phyloP scores from a whole-genome alignment of 306 rosid species.

The Purshia tridentata region DNA sequence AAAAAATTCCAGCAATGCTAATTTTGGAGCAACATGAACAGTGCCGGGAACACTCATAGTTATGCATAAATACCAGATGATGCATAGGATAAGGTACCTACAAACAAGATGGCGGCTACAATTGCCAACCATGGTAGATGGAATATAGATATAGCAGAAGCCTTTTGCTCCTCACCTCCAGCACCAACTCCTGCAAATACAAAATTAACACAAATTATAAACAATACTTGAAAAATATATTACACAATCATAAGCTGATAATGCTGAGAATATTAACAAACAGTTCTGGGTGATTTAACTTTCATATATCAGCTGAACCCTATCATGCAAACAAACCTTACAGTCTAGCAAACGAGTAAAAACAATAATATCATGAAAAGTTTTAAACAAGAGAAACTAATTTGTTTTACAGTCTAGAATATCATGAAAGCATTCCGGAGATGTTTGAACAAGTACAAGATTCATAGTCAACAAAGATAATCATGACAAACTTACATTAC shows the following conservation, averaged over 20 bases:
- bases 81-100: slow-evolving; percentile 77
- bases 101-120: slow-evolving; percentile 85
- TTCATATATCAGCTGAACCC: not conserved
- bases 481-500: slow-evolving; percentile 63
- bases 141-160: slow-evolving; percentile 67
- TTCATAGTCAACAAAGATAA: slow-evolving; percentile 6
- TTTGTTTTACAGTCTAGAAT: too few relatives aligned
- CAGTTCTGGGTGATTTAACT: slow-evolving; percentile 5
- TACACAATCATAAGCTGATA: not conserved
- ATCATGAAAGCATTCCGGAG: not conserved
- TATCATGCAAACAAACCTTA: not conserved
- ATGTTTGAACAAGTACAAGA: not conserved
- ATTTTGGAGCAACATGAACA: not conserved
- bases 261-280: too few relatives aligned
- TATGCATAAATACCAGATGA: slow-evolving; percentile 32
- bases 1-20: slow-evolving; percentile 5
- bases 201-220: slow-evolving; percentile 16
- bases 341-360: not conserved
- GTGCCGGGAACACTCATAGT: slow-evolving; percentile 1
- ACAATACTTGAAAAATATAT: not conserved
- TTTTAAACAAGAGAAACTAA: not conserved
- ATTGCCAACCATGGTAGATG: slow-evolving; percentile 87
- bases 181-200: slow-evolving; percentile 87
- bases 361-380: too few relatives aligned
- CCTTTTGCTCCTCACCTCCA: slow-evolving; percentile 93